A percentile compares a stretch with the other conserved stretches of the same genome.
These are phyloP conservation scores for Gentiana straminea DNA, from an alignment of 257 asterid species.

Conservation along the genomic window DNA sequence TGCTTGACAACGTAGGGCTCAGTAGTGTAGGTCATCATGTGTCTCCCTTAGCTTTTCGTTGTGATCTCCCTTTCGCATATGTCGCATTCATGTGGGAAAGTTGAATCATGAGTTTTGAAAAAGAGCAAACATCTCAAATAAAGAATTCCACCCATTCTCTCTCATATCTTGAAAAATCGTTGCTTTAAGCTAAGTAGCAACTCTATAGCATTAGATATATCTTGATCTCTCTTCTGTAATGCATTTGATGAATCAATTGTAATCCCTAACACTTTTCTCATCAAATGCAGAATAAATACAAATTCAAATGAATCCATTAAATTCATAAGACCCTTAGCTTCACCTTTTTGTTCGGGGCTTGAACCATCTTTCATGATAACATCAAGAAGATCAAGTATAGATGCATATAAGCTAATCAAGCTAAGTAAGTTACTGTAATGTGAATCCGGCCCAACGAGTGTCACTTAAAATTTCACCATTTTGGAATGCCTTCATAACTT, in stretches of 20 bases:
- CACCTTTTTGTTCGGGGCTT: not conserved
- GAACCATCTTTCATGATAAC: not conserved
- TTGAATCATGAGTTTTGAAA: not conserved
- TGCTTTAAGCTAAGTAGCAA: not conserved
- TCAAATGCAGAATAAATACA: not conserved
- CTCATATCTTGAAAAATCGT: not conserved
- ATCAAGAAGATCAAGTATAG: constrained; percentile 1
- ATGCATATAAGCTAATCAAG: not conserved
- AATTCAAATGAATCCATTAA: not conserved
- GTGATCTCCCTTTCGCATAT: not conserved
- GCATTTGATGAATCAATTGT: not conserved
- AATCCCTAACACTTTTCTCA: not conserved
- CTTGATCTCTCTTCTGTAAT: constrained; percentile 4
- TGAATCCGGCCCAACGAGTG: constrained; percentile 1
- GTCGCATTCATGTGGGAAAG: not conserved
- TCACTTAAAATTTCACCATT: not conserved
- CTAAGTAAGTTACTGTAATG: not conserved
- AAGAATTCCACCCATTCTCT: not conserved
- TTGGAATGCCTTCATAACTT: not conserved
- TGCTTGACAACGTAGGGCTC: too few species aligned
- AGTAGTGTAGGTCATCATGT: too few species aligned
- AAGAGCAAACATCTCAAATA: not conserved
- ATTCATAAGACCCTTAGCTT: too few species aligned
- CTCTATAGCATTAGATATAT: not conserved
- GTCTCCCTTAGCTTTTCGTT: not conserved